Percentiles rank a stretch among this genome's conserved stretches.
These are phyloP conservation scores for Pelargonium myrrhifolium DNA, from an alignment of 441 rosid genomes.

Conservation along the genomic window DNA sequence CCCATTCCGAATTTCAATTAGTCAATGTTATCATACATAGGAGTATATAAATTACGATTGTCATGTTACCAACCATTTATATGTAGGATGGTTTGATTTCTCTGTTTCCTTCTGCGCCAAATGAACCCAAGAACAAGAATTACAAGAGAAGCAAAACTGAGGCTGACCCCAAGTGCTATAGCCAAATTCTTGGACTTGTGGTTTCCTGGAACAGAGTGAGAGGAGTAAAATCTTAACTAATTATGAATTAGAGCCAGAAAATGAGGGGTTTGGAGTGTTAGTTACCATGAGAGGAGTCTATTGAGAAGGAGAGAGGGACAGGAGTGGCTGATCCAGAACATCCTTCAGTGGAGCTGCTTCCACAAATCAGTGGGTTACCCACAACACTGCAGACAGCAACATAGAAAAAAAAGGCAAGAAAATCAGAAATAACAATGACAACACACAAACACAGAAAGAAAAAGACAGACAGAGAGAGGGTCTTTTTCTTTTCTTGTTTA, in stretches of 20 bases:
- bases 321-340: conserved; percentile 61
- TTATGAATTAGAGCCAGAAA: background rate
- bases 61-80: conserved; percentile 54
- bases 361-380: conserved; percentile 83
- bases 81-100: conserved; percentile 59
- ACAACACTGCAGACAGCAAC: conserved; percentile 43
- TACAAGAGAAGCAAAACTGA: conserved; percentile 49
- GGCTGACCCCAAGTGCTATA: conserved; percentile 61
- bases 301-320: conserved; percentile 87
- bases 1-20: conserved; percentile 7
- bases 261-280: background rate
- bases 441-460: background rate
- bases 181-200: conserved; percentile 59
- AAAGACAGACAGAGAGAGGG: background rate
- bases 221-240: conserved; percentile 29
- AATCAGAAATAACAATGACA: conserved; percentile 1
- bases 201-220: conserved; percentile 29
- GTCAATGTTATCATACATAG: background rate
- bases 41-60: background rate
- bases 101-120: conserved; percentile 78
- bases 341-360: conserved; percentile 71
- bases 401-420: background rate
- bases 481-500: background rate
- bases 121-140: conserved; percentile 55
- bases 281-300: conserved; percentile 66